Evolutionary conservation across 2,329 filamentous ascomycete species (phyloP), one percentile per base, ranked within the genome.

Genomic region (Graphilbum sp.): DNA sequence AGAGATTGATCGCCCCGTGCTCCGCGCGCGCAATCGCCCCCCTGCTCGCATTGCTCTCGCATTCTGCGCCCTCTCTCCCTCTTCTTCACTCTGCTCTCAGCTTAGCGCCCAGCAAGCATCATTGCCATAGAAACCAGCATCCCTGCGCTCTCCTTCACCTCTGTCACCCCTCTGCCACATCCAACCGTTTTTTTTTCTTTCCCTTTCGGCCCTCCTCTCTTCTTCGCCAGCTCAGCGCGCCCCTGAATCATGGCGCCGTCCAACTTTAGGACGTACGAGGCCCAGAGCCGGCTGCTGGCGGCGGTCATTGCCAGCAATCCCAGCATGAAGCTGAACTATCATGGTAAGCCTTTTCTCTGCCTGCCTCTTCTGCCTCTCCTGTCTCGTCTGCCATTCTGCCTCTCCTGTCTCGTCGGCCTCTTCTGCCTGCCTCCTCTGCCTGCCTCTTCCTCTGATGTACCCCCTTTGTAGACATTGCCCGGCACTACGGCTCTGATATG

Each of bases 221-320:
- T 8, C 12, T 4, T 19, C 16, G 34, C 13, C 16, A 18, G n/a
- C n/a, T n/a, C n/a, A 18, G 8, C 8, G 8, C 16, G 17, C 12
- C 29, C n/a, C 18, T 10, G 18, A 29, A 32, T 36, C 29, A 43
- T 19, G 12, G 46, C 72, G 68, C 57, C 66, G 39, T 61, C 67
- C 13, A 75, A 72, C 46, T 78, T 75, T 57, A 69, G 66, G 44
- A 63, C 61, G 2, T 75, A 72, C 50, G 72, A 78, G 52, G 61
- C 67, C 0, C 69, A 72, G 45, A 64, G 66, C 17, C 71, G 74
- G 34, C 65, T 79, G 27, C 59, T 78, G 3, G 66, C 71, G 2
- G 73, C 74, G 5, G 66, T 78, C 19, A 56, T 79, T 1, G 74
- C 72, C 0, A 69, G 71, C 3, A 63, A 70, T 38, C 66, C 66